Conservation (phyloP, 202 grass and related monocot genomes). For the Zizania palustris region DNA sequence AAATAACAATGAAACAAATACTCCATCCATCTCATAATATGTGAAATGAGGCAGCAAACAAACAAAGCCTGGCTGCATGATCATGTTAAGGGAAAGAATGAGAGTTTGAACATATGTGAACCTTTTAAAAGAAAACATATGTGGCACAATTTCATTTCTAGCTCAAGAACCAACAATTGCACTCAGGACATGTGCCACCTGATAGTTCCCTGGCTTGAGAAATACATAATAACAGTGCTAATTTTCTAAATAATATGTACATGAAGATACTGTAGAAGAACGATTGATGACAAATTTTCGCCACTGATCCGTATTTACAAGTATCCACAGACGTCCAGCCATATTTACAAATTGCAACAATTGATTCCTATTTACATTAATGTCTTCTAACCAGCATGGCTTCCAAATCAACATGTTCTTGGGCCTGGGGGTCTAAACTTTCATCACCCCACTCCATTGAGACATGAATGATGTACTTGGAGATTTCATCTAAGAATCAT, state of each 20-base stretch:
- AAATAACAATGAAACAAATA: no score
- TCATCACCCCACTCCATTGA: background rate
- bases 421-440: background rate
- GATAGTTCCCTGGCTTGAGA: background rate
- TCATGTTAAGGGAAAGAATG: background rate
- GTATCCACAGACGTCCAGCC: background rate
- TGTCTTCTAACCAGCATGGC: slow-evolving; percentile 6
- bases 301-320: slow-evolving; percentile 28
- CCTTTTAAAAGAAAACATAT: background rate
- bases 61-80: background rate
- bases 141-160: background rate
- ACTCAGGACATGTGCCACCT: background rate
- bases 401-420: slow-evolving; percentile 30
- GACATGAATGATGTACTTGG: slow-evolving; percentile 10
- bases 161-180: background rate
- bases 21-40: no score
- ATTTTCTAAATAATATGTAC: background rate
- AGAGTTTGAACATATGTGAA: background rate
- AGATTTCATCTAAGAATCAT: slow-evolving; percentile 20
- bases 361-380: background rate
- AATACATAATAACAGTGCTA: background rate
- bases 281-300: background rate
- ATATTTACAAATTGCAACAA: slow-evolving; percentile 24
- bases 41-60: background rate
- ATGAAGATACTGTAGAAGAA: background rate